Evolutionary conservation across 345 rosid species (phyloP).

Genomic region (Salix suchowensis): DNA sequence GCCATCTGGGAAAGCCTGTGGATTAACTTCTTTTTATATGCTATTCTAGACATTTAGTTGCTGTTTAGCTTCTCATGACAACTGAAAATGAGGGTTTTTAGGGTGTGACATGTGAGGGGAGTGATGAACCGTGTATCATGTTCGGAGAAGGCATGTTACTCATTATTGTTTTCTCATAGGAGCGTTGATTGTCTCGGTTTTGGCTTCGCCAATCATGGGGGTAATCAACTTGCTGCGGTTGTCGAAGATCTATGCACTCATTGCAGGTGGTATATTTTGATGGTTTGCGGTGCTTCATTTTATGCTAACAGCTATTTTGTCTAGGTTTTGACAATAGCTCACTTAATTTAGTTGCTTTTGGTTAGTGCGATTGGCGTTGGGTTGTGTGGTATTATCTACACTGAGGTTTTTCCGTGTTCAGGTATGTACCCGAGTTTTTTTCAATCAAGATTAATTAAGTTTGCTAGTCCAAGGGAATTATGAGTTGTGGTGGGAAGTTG

Average conservation of each 20-base stretch:
- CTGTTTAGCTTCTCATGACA: too few relatives aligned
- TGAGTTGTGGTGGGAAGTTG: not conserved
- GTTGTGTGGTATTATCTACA: slow-evolving; percentile 60
- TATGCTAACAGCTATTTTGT: not conserved
- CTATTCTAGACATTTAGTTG: not conserved
- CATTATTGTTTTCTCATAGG: slow-evolving; percentile 36
- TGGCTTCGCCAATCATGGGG: slow-evolving; percentile 61
- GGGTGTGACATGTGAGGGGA: too few relatives aligned
- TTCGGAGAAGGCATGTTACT: not conserved
- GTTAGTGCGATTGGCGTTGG: slow-evolving; percentile 78
- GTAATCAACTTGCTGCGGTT: slow-evolving; percentile 49
- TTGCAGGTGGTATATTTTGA: slow-evolving; percentile 47
- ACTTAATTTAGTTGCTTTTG: not conserved
- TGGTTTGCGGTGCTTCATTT: not conserved
- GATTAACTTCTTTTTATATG: not conserved
- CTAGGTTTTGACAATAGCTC: not conserved
- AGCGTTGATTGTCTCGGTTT: slow-evolving; percentile 60
- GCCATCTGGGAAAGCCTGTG: not conserved
- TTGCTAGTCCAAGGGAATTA: not conserved
- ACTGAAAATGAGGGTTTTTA: too few relatives aligned
- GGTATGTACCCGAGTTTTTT: slow-evolving; percentile 39
- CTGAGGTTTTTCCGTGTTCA: slow-evolving; percentile 80
- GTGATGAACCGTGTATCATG: not conserved
- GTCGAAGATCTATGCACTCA: slow-evolving; percentile 67
- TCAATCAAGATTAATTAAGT: not conserved